Evolutionary conservation across 306 rosid species (phyloP), one percentile per base, ranked within the genome.

Genomic region (Clitoria ternatea): DNA sequence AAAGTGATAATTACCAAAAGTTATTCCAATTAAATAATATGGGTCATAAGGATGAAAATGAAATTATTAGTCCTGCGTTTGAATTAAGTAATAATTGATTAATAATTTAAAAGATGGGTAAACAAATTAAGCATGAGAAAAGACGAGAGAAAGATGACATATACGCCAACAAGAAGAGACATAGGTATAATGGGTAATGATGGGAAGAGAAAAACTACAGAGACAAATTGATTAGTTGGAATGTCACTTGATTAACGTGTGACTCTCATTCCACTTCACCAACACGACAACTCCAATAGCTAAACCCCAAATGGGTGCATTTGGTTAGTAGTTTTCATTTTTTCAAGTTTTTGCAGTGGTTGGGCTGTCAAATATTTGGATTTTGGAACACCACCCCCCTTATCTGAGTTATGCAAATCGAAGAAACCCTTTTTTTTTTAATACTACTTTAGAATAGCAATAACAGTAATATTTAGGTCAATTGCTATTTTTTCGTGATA

Each of bases 181-280:
- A 52, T 8, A n/a, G 15, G 43, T 13, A 69, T 12, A 36, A 36
- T 15, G 6, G 18, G 1, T 40, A 36, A 37, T 69, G 27, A 20
- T 48, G 14, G 37, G 35, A 49, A 50, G 49, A 68, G 49, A 50
- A n/a, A n/a, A n/a, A n/a, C 45, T 23, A 30, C 12, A 9, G 22
- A 67, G 35, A 20, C n/a, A 18, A 69, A 60, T 36, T 23, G 29
- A 61, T 30, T 33, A 59, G 77, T 48, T 60, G 39, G 61, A 40
- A 14, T 61, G 56, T 72, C 69, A 45, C 33, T 60, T 47, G 39
- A 45, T 57, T 43, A 40, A n/a, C 22, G 39, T 47, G n/a, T 20
- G 12, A 47, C 61, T 22, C 35, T 19, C 32, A 8, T 20, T 72
- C 37, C 49, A 60, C 13, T 33, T 49, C 70, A 33, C 30, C 40